These are phyloP conservation scores for Aspergillus aculeatinus DNA, from an alignment of 2,329 filamentous ascomycete species.

Conservation along the genomic window DNA sequence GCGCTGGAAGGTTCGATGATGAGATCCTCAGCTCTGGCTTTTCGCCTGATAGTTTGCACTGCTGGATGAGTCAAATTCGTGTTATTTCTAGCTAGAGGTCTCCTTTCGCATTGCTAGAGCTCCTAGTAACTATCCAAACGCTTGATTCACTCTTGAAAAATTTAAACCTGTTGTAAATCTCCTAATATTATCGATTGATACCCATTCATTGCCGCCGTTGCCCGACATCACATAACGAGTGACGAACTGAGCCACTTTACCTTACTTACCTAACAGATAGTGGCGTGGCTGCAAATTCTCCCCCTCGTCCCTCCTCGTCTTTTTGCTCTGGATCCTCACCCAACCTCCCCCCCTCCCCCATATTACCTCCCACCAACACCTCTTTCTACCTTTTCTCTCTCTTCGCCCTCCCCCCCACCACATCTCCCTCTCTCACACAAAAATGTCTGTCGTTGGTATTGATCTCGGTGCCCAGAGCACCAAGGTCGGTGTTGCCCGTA, in stretches of 20 bases:
- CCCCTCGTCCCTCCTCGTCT: conserved; percentile 31
- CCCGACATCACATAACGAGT: background rate
- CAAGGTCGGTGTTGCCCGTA: conserved; percentile 94
- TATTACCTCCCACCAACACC: conserved; percentile 6
- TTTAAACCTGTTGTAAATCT: background rate
- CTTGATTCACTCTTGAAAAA: background rate
- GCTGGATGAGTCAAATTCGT: background rate
- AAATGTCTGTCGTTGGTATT: conserved; percentile 70
- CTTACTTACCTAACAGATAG: conserved; percentile 20
- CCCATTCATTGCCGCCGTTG: background rate
- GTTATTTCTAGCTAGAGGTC: background rate
- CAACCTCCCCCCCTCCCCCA: conserved; percentile 13
- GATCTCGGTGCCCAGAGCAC: conserved; percentile 97
- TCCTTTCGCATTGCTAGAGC: background rate
- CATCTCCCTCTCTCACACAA: conserved; percentile 29
- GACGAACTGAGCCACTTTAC: conserved; percentile 13
- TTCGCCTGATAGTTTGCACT: background rate
- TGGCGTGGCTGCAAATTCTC: conserved; percentile 43
- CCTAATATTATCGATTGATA: background rate
- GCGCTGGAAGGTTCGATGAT: conserved; percentile 45
- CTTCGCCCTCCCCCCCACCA: conserved; percentile 18
- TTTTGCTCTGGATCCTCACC: conserved; percentile 15
- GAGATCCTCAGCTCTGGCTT: conserved; percentile 6
- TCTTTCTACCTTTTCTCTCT: conserved; percentile 23
- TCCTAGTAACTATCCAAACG: background rate